phyloP scores from a whole-genome alignment of 2,329 filamentous ascomycete species.

The Botrytis fragariae region DNA sequence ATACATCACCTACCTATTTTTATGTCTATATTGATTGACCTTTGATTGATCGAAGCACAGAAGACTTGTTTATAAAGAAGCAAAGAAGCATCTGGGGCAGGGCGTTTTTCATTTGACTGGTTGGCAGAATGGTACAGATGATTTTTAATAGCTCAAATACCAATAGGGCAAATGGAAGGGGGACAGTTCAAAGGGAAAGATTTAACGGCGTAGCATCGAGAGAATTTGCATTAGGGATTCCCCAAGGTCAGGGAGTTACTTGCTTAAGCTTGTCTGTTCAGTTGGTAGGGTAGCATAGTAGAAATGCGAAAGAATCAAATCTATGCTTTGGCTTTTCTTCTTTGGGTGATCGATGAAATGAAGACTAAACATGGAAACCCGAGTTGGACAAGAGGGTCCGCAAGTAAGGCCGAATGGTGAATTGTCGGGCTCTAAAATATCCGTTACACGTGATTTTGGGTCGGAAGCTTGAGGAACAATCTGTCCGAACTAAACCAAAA shows the following conservation, averaged over 20 bases:
- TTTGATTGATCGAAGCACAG: conserved; percentile 3
- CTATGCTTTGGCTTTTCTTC: background rate
- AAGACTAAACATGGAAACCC: background rate
- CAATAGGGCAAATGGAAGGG: background rate
- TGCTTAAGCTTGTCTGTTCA: background rate
- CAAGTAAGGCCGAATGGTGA: background rate
- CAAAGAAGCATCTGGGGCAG: conserved; percentile 8
- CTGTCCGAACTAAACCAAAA: conserved; percentile 6
- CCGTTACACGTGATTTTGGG: background rate
- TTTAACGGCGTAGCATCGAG: conserved; percentile 8
- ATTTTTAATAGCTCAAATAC: conserved; percentile 4
- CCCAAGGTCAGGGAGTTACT: conserved; percentile 12
- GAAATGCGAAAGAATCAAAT: conserved; percentile 3
- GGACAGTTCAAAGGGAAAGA: conserved; percentile 1
- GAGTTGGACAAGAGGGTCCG: background rate
- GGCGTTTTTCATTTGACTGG: conserved; percentile 12
- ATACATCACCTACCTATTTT: background rate
- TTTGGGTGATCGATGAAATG: background rate
- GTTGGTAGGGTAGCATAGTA: conserved; percentile 12
- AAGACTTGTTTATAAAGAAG: conserved; percentile 14
- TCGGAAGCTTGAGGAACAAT: conserved; percentile 20
- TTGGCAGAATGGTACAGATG: conserved; percentile 7
- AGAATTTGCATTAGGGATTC: conserved; percentile 14
- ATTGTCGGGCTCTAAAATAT: background rate
- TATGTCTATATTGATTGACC: conserved; percentile 9